A percentile compares a stretch with the other conserved stretches of the same genome.
Conservation (phyloP, 163 green algal genomes). For the Prototheca wickerhamii region DNA sequence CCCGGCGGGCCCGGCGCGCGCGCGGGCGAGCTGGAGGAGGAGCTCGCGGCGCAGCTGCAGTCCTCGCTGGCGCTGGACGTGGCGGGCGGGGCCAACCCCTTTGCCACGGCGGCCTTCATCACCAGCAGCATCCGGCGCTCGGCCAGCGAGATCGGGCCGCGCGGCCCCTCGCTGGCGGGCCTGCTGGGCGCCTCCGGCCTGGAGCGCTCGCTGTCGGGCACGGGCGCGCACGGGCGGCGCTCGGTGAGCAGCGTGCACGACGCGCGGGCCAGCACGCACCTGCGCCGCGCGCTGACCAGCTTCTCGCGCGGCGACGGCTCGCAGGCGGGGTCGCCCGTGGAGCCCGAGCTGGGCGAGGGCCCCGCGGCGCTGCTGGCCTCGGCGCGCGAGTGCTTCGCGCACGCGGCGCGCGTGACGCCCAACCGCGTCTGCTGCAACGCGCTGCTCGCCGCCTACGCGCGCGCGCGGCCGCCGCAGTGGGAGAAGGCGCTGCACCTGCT, state of each 20-base stretch:
- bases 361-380: background rate
- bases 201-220: background rate
- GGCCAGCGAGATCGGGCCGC: background rate
- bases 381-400: conserved; percentile 19
- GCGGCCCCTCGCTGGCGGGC: background rate
- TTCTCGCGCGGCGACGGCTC: conserved; percentile 14
- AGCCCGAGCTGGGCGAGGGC: too few relatives aligned
- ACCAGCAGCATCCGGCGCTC: background rate
- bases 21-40: background rate
- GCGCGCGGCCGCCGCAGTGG: conserved; percentile 54
- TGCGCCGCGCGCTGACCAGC: conserved; percentile 23
- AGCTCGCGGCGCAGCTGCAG: conserved; percentile 3
- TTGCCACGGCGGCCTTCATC: conserved; percentile 6
- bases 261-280: conserved; percentile 5
- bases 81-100: conserved; percentile 1
- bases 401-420: conserved; percentile 33
- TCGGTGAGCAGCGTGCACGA: conserved; percentile 5
- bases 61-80: background rate
- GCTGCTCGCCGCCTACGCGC: conserved; percentile 72
- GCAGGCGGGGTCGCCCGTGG: too few relatives aligned
- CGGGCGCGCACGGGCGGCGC: background rate
- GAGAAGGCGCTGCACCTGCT: conserved; percentile 55
- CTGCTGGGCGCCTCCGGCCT: conserved; percentile 1
- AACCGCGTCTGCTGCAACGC: conserved; percentile 82
- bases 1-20: too few relatives aligned